Base-by-base conservation (phyloP, 441 rosid species). In the Mallotus repandus region DNA sequence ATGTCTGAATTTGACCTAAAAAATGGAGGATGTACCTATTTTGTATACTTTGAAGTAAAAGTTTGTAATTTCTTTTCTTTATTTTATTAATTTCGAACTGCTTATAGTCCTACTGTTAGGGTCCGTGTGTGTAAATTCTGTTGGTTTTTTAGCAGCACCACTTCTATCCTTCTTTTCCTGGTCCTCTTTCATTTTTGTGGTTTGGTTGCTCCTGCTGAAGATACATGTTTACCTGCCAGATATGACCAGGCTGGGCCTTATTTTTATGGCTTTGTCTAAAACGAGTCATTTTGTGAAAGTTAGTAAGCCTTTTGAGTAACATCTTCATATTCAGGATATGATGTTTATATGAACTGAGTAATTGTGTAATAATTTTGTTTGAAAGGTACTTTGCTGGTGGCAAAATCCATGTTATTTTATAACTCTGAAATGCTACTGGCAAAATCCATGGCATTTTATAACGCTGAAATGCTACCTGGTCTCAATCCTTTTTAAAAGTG, bases 1-100 rank as follows among this genome's bases (percentile, higher is more conserved):
- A 70, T 77, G 70, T 81, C 79, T 66, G 45, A 57, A 65, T 72
- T 72, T 80, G 80, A 76, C 85, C 82, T 62, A 70, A 77, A 74
- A 68, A 77, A 63, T 41, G 43, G 74, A 72, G 76, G 72, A 76
- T 81, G 72, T 77, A 68, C 76, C 64, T 77, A 76, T 63, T 55
- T 72, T 84, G 82, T 79, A 66, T 72, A 73, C 80, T 80, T 78
- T 5, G 13, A 74, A 74, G 64, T 67, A 57, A 70, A 52, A 74
- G 61, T 70, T 22, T 74, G 83, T 77, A 77, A 63, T 70, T 66
- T 67, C 32, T 71, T 72, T 69, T 61, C 58, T 63, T 43, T 53
- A 41, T 58, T 25, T 70, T 73, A 41, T 66, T 54, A 73, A 48
- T 66, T 58, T 22, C 57, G 68, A 78, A 66, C 54, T 66, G 65